phyloP scores from a whole-genome alignment of 75 land plant genomes.

The Cupressus sempervirens region DNA sequence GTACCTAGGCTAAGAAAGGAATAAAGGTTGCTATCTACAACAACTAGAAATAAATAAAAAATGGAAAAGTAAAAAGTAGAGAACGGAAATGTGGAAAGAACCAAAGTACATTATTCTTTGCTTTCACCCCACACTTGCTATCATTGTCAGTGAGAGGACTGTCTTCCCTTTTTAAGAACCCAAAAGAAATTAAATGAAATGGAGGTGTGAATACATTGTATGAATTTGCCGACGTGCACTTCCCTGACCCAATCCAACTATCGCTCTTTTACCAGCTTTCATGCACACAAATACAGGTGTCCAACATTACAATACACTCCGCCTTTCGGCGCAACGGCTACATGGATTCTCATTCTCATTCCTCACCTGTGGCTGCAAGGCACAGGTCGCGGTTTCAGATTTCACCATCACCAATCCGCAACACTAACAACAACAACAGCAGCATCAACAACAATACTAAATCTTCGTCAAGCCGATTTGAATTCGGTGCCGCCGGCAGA shows the following conservation, averaged over 20 bases:
- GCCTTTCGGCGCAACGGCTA: not conserved
- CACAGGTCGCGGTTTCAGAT: not conserved
- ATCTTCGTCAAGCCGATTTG: not conserved
- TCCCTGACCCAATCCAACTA: not conserved
- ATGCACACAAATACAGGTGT: not conserved
- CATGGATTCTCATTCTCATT: slow-evolving; percentile 2
- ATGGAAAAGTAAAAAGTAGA: no score
- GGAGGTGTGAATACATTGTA: not conserved
- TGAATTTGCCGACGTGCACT: not conserved
- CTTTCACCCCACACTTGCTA: no score
- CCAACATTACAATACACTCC: not conserved
- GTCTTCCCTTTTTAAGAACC: no score
- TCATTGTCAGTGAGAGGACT: no score
- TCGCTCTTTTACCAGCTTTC: not conserved
- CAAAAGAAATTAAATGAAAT: no score
- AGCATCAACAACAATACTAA: no score
- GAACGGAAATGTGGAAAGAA: no score
- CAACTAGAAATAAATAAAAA: no score
- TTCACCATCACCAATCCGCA: not conserved
- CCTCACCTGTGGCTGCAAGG: not conserved
- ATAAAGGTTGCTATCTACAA: no score
- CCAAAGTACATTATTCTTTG: no score
- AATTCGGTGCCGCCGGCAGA: not conserved
- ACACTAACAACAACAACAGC: no score
- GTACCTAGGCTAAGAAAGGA: no score